Conservation (phyloP, 2,329 filamentous ascomycete species). For the Westerdykella ornata region DNA sequence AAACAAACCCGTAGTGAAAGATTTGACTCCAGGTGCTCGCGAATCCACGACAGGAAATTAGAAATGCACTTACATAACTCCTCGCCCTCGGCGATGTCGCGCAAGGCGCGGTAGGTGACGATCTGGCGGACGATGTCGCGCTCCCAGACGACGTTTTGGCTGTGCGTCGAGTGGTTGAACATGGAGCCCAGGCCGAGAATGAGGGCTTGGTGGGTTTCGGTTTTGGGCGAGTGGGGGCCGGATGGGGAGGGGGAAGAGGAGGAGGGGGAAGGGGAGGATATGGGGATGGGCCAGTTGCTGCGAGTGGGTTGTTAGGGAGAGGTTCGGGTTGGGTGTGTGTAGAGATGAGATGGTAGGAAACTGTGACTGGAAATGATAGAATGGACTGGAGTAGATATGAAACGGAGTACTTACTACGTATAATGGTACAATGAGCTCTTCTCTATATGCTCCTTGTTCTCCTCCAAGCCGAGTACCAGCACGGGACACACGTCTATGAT, state of each 20-base stretch:
- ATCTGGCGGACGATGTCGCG: slow-evolving; percentile 42
- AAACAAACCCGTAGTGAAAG: not conserved
- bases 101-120: slow-evolving; percentile 46
- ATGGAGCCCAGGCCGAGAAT: slow-evolving; percentile 52
- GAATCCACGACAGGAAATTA: no score
- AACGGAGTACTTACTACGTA: slow-evolving; percentile 43
- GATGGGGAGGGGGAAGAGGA: no score
- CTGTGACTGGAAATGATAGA: not conserved
- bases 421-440: slow-evolving; percentile 51
- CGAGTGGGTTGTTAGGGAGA: not conserved
- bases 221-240: not conserved
- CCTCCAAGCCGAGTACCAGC: slow-evolving; percentile 43
- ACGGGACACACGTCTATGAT: slow-evolving; percentile 50
- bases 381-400: no score
- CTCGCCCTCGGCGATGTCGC: slow-evolving; percentile 47
- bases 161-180: slow-evolving; percentile 50
- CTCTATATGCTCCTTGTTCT: slow-evolving; percentile 46
- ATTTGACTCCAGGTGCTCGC: not conserved
- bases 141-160: slow-evolving; percentile 53
- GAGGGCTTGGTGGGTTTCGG: slow-evolving; percentile 40
- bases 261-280: no score
- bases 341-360: no score
- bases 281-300: slow-evolving; percentile 9
- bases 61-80: slow-evolving; percentile 45
- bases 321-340: not conserved